A percentile compares a stretch with the other conserved stretches of the same genome.
Conservation (phyloP, 2,329 filamentous ascomycete genomes). For the Grosmannia clavigera region DNA sequence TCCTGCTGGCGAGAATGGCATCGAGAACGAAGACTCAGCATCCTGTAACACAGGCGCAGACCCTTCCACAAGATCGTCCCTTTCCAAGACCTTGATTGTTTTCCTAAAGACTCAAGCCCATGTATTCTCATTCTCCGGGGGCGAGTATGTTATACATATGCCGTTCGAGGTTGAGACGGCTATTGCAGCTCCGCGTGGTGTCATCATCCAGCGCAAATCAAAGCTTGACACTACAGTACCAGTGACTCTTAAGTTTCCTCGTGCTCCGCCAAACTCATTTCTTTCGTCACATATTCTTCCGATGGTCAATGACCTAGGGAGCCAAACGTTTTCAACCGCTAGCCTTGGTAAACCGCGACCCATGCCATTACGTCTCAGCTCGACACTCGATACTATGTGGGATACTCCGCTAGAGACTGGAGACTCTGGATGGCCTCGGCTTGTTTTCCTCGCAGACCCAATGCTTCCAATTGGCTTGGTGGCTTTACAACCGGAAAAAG, state of each 20-base stretch:
- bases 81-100: constrained; percentile 68
- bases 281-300: constrained; percentile 53
- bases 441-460: constrained; percentile 79
- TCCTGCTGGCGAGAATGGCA: constrained; percentile 25
- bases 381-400: constrained; percentile 46
- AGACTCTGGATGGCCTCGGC: constrained; percentile 54
- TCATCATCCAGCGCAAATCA: constrained; percentile 75
- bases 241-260: constrained; percentile 42
- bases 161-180: constrained; percentile 89
- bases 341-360: constrained; percentile 42
- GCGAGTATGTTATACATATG: constrained; percentile 80
- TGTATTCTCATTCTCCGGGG: constrained; percentile 79
- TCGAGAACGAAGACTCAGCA: neutral
- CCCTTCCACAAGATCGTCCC: constrained; percentile 9
- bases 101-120: constrained; percentile 89
- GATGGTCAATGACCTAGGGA: constrained; percentile 33
- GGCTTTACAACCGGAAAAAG: constrained; percentile 44
- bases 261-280: constrained; percentile 73
- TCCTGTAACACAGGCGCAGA: neutral
- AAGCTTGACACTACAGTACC: constrained; percentile 36
- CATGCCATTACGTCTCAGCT: constrained; percentile 37
- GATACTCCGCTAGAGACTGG: constrained; percentile 38
- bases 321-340: constrained; percentile 44
- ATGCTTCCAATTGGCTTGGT: constrained; percentile 76
- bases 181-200: constrained; percentile 67